A percentile compares a stretch with the other conserved stretches of the same genome.
phyloP scores from a whole-genome alignment of 495 filamentous ascomycete species.

The Cudoniella acicularis region DNA sequence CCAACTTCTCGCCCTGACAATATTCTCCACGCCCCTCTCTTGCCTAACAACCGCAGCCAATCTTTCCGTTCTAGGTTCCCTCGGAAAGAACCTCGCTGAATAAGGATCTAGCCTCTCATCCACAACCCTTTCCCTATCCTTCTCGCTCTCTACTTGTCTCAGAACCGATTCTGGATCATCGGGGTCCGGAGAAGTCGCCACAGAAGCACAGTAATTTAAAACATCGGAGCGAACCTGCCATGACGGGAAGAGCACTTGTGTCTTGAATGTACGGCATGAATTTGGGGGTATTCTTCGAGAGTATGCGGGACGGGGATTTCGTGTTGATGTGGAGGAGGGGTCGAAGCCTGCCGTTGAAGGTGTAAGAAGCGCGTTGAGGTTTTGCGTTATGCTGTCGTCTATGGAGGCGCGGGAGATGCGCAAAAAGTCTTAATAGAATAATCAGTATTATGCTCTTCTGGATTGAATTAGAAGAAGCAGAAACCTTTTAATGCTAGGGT shows the following conservation, averaged over 20 bases:
- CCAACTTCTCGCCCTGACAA: constrained; percentile 83
- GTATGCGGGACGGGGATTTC: constrained; percentile 45
- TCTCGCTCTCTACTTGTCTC: constrained; percentile 65
- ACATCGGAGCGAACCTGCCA: constrained; percentile 87
- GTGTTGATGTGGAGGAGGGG: constrained; percentile 64
- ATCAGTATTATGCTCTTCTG: background rate
- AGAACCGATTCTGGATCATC: constrained; percentile 77
- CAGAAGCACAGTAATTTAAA: constrained; percentile 82
- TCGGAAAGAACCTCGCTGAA: constrained; percentile 76
- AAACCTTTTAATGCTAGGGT: constrained; percentile 78
- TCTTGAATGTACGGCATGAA: constrained; percentile 68
- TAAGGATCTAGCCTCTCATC: constrained; percentile 94
- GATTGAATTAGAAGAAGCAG: background rate
- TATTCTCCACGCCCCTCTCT: constrained; percentile 82
- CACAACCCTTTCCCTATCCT: constrained; percentile 70
- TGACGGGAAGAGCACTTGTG: constrained; percentile 77
- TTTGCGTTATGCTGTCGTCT: constrained; percentile 90
- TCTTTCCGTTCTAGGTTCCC: constrained; percentile 78
- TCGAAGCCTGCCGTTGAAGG: constrained; percentile 72
- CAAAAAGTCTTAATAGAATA: constrained; percentile 73
- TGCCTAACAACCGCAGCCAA: constrained; percentile 75
- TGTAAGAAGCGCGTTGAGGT: constrained; percentile 84
- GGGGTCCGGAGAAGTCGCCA: constrained; percentile 84
- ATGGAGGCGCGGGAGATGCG: constrained; percentile 78
- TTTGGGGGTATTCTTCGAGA: constrained; percentile 51